Conservation (phyloP, 768 basidiomycete genomes). For the Boletus edulis region DNA sequence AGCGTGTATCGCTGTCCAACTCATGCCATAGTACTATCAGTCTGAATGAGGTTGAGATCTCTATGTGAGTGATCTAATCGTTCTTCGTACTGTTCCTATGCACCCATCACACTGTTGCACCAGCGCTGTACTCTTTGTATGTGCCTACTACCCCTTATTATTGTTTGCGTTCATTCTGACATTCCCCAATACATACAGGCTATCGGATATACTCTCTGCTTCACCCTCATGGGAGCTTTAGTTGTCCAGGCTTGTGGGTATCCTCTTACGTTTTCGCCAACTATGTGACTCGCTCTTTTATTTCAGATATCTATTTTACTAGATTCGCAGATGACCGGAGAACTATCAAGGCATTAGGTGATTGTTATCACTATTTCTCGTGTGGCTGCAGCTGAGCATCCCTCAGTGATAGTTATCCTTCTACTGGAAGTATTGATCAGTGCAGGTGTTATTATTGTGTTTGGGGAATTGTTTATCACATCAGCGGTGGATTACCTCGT, state of each 20-base stretch:
- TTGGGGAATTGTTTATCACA: no score
- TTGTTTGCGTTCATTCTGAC: no score
- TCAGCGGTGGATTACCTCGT: no score
- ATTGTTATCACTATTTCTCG: background rate
- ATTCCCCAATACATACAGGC: no score
- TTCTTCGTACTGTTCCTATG: background rate
- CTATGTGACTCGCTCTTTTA: no score
- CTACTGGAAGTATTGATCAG: constrained; percentile 13
- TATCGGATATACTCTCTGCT: no score
- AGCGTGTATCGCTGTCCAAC: no score
- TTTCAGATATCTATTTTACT: constrained; percentile 19
- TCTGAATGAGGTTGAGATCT: no score
- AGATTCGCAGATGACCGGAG: constrained; percentile 2
- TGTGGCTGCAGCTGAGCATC: background rate
- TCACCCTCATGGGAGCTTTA: background rate
- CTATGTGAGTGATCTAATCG: background rate
- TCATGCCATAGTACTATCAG: no score
- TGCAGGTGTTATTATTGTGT: no score
- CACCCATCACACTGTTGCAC: no score
- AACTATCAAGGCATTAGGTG: constrained; percentile 18
- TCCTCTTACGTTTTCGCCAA: background rate
- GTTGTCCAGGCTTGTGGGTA: constrained; percentile 4
- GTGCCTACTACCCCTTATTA: background rate
- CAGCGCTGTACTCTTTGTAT: constrained; percentile 9
- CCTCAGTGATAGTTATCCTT: constrained; percentile 8